Evolutionary conservation across 192 early-diverging fungal genomes (phyloP).

Genomic region (Thamnidium elegans): DNA sequence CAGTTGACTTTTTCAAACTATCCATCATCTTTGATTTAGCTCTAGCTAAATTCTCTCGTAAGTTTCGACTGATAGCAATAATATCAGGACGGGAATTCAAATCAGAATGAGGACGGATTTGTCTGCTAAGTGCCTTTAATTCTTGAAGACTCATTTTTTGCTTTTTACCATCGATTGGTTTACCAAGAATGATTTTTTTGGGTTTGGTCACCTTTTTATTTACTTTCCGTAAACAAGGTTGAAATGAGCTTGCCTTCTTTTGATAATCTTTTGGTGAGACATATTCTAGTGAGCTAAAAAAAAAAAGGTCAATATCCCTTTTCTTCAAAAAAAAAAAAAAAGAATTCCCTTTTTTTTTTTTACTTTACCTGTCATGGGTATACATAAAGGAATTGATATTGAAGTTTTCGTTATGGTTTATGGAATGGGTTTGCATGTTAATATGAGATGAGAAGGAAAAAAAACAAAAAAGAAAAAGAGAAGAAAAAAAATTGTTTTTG

Average conservation of each 20-base stretch:
- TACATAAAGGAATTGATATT: conserved; percentile 18
- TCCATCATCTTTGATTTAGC: conserved; percentile 13
- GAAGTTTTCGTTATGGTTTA: neutral
- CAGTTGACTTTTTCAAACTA: conserved; percentile 2
- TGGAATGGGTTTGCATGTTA: conserved; percentile 10
- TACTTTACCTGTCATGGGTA: neutral
- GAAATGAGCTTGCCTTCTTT: conserved; percentile 7
- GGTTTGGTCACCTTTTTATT: conserved; percentile 9
- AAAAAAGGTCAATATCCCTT: neutral
- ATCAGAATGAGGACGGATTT: neutral
- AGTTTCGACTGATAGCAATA: conserved; percentile 7
- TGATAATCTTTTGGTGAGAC: conserved; percentile 1
- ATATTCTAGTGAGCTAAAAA: neutral
- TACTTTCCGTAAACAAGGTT: conserved; percentile 2
- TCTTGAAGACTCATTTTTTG: conserved; percentile 13
- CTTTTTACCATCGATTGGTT: neutral
- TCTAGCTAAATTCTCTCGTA: conserved; percentile 1
- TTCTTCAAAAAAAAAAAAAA: no score
- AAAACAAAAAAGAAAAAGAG: neutral
- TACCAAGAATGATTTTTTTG: conserved; percentile 8
- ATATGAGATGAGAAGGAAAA: conserved; percentile 9
- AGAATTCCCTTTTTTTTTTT: neutral
- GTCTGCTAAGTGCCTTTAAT: conserved; percentile 14
- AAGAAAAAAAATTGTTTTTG: conserved; percentile 4
- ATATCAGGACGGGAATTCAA: conserved; percentile 14